A percentile compares a stretch with the other conserved stretches of the same genome.
These are phyloP conservation scores for Pleurotus ostreatus DNA, from an alignment of 768 basidiomycete genomes.

Conservation along the genomic window DNA sequence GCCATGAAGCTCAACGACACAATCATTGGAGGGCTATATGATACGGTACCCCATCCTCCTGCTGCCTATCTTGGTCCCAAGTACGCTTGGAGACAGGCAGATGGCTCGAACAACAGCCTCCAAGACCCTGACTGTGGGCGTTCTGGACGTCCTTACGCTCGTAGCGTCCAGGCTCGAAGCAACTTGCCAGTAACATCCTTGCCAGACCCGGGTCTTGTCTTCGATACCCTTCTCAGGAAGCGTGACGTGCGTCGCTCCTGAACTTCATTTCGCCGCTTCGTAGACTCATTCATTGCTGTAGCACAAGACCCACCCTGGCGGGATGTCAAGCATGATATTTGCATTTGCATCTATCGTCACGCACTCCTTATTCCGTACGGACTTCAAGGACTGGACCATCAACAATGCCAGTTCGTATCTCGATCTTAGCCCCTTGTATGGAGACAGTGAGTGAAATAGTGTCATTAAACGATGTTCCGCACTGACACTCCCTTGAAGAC, in stretches of 20 bases:
- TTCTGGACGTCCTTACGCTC: constrained; percentile 48
- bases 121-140: constrained; percentile 43
- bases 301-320: constrained; percentile 44
- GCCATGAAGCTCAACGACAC: constrained; percentile 20
- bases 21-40: constrained; percentile 40
- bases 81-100: constrained; percentile 38
- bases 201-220: constrained; percentile 57
- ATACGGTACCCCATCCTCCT: constrained; percentile 54
- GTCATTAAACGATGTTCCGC: neutral
- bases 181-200: constrained; percentile 37
- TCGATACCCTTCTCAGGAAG: constrained; percentile 52
- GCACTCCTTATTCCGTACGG: constrained; percentile 54
- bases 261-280: constrained; percentile 18
- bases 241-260: constrained; percentile 30
- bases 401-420: constrained; percentile 56
- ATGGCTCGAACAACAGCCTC: constrained; percentile 48
- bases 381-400: constrained; percentile 34
- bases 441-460: constrained; percentile 30
- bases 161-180: constrained; percentile 43
- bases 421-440: constrained; percentile 55
- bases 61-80: constrained; percentile 30
- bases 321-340: constrained; percentile 60
- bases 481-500: constrained; percentile 20
- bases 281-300: constrained; percentile 22
- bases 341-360: constrained; percentile 64